phyloP scores from a whole-genome alignment of 164 flowering plant genomes.

The Dillenia suffruticosa region DNA sequence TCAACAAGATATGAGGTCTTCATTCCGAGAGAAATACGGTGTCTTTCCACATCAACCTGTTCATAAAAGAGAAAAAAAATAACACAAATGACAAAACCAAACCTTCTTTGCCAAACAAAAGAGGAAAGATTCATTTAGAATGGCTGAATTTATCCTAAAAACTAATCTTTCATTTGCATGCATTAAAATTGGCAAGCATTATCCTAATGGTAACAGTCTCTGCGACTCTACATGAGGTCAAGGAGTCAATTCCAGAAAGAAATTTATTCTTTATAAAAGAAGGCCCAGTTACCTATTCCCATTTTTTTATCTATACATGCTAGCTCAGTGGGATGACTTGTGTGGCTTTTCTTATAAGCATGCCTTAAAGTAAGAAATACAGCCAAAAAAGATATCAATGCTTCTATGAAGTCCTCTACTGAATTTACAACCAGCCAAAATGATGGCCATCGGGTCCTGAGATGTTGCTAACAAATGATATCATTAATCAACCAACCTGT shows the following conservation, averaged over 20 bases:
- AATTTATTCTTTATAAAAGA: too few species aligned
- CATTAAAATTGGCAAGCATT: too few species aligned
- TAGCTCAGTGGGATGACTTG: too few species aligned
- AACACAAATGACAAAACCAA: background rate
- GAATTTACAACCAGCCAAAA: background rate
- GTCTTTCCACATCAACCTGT: conserved; percentile 73
- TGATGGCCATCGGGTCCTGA: background rate
- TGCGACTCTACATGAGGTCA: too few species aligned
- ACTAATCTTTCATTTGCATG: too few species aligned
- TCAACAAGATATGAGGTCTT: conserved; percentile 50
- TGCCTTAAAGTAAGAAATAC: too few species aligned
- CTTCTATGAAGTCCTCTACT: background rate
- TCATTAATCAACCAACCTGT: background rate
- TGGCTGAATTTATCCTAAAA: background rate
- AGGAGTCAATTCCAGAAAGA: too few species aligned
- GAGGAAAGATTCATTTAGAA: background rate
- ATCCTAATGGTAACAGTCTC: too few species aligned
- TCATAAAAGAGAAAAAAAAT: conserved; percentile 1
- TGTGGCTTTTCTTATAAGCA: too few species aligned
- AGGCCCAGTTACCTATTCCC: too few species aligned
- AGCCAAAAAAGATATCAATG: too few species aligned
- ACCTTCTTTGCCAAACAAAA: background rate
- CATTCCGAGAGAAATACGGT: conserved; percentile 83
- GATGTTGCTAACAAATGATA: background rate
- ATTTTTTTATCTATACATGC: too few species aligned